These are phyloP conservation scores for Medicago arabica DNA, from an alignment of 306 rosid species.

Conservation along the genomic window DNA sequence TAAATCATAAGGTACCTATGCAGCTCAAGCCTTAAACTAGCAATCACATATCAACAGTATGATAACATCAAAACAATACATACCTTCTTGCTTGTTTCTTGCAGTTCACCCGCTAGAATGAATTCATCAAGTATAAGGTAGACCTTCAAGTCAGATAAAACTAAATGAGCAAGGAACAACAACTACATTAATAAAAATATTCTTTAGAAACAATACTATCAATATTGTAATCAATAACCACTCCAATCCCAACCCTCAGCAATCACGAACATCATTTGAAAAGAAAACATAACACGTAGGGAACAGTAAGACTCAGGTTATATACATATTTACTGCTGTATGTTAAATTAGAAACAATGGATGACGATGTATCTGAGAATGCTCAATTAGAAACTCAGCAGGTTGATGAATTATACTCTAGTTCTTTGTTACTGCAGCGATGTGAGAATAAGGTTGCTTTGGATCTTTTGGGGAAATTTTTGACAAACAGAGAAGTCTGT, in stretches of 20 bases:
- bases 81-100: conserved; percentile 68
- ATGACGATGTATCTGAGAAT: conserved; percentile 20
- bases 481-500: conserved; percentile 57
- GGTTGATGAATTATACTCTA: conserved; percentile 64
- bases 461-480: conserved; percentile 75
- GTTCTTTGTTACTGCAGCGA: conserved; percentile 82
- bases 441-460: conserved; percentile 63
- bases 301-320: background rate
- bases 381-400: conserved; percentile 49
- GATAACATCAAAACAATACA: conserved; percentile 31
- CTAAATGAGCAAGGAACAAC: conserved; percentile 32
- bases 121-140: conserved; percentile 65
- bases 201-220: conserved; percentile 11
- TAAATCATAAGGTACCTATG: background rate
- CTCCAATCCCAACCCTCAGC: conserved; percentile 3
- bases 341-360: background rate
- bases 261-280: background rate
- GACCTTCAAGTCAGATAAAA: conserved; percentile 47
- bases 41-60: background rate
- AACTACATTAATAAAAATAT: conserved; percentile 1
- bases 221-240: conserved; percentile 11
- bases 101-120: conserved; percentile 65
- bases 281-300: conserved; percentile 5
- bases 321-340: background rate
- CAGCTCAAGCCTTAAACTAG: conserved; percentile 1